Percentiles rank a stretch among this genome's conserved stretches.
phyloP scores from a whole-genome alignment of 2,329 filamentous ascomycete genomes.

The Aspergillus pseudoglaucus region DNA sequence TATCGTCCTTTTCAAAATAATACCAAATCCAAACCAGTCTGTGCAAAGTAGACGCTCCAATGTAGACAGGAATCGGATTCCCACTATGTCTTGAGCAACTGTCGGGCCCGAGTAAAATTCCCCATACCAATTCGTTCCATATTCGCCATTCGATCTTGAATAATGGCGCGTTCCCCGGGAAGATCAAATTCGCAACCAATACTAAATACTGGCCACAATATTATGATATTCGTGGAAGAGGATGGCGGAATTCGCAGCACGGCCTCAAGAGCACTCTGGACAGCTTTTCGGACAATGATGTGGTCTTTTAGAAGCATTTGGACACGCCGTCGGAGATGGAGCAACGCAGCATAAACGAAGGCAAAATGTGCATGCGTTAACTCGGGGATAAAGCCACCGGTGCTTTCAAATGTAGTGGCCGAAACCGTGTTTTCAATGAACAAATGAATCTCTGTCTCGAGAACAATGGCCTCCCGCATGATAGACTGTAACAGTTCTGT shows the following conservation, averaged over 20 bases:
- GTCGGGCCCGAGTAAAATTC: slow-evolving; percentile 20
- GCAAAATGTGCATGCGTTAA: slow-evolving; percentile 18
- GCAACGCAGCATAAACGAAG: slow-evolving; percentile 21
- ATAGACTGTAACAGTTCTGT: too few relatives aligned
- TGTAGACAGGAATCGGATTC: slow-evolving; percentile 9
- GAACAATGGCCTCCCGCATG: too few relatives aligned
- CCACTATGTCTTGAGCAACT: slow-evolving; percentile 17
- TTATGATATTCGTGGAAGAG: slow-evolving; percentile 22
- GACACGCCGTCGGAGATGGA: slow-evolving; percentile 23
- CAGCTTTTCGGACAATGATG: slow-evolving; percentile 13
- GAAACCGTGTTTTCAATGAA: too few relatives aligned
- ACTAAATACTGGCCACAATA: slow-evolving; percentile 28
- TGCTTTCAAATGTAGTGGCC: too few relatives aligned
- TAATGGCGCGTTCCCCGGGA: slow-evolving; percentile 9
- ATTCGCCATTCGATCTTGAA: slow-evolving; percentile 20
- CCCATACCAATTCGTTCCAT: slow-evolving; percentile 24
- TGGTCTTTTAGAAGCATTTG: slow-evolving; percentile 13
- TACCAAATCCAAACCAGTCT: slow-evolving; percentile 16
- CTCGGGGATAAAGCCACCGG: slow-evolving; percentile 3
- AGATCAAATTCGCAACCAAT: slow-evolving; percentile 22
- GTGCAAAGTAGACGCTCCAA: slow-evolving; percentile 18
- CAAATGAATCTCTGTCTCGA: too few relatives aligned
- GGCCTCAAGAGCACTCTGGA: slow-evolving; percentile 13
- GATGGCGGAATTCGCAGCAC: slow-evolving; percentile 12
- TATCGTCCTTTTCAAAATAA: slow-evolving; percentile 11